Conservation (phyloP, 306 rosid species). For the Bauhinia variegata region DNA sequence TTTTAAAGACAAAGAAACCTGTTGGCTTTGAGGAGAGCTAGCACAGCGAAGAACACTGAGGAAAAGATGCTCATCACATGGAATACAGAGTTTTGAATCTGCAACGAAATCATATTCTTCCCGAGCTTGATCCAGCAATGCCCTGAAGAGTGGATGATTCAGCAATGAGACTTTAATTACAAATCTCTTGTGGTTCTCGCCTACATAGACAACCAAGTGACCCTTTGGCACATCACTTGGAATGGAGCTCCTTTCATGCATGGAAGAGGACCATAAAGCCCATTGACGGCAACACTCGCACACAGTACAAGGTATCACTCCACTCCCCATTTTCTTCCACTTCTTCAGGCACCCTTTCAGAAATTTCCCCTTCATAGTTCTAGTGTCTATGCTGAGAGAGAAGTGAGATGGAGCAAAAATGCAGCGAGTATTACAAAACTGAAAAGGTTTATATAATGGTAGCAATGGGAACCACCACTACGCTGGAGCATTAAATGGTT, state of each 20-base stretch:
- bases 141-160: constrained; percentile 82
- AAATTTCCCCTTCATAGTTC: constrained; percentile 44
- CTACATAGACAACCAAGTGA: constrained; percentile 86
- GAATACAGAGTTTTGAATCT: constrained; percentile 73
- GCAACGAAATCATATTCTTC: constrained; percentile 78
- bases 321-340: constrained; percentile 68
- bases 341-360: constrained; percentile 67
- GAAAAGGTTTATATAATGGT: constrained; percentile 62
- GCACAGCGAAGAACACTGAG: constrained; percentile 67
- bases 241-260: constrained; percentile 56
- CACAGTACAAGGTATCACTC: constrained; percentile 51
- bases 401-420: constrained; percentile 14
- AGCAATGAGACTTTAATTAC: constrained; percentile 69
- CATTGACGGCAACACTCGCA: constrained; percentile 60
- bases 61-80: constrained; percentile 81
- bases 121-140: constrained; percentile 80
- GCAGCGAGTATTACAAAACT: constrained; percentile 45
- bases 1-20: constrained; percentile 42
- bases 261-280: constrained; percentile 50
- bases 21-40: constrained; percentile 46
- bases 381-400: not conserved
- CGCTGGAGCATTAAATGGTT: constrained; percentile 57
- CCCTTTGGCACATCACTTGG: constrained; percentile 97
- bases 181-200: constrained; percentile 73
- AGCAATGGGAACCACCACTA: constrained; percentile 42